phyloP scores from a whole-genome alignment of 1,139 yeast genomes.

The Lizanozyma gosingica region DNA sequence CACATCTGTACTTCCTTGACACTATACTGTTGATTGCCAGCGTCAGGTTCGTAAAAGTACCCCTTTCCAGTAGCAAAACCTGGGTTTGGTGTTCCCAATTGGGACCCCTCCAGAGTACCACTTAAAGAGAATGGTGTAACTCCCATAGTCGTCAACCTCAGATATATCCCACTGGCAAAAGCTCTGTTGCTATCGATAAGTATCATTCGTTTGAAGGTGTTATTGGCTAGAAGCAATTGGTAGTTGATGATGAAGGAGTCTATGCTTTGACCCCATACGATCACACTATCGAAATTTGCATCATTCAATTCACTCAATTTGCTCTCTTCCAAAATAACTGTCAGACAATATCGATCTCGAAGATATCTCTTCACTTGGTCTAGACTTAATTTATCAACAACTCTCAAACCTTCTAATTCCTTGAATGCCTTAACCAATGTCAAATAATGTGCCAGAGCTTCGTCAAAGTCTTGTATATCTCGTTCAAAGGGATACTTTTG shows the following conservation, averaged over 20 bases:
- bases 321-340: neutral
- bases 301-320: neutral
- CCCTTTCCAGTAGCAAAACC: neutral
- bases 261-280: neutral
- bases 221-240: neutral
- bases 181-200: neutral
- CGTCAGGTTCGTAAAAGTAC: neutral
- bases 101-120: too few species aligned
- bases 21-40: neutral
- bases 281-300: neutral
- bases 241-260: neutral
- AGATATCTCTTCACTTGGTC: neutral
- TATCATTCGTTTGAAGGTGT: neutral
- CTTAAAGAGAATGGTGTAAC: too few species aligned
- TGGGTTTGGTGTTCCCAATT: too few species aligned
- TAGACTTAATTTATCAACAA: neutral
- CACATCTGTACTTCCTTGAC: neutral
- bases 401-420: neutral
- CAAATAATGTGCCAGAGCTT: neutral
- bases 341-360: neutral
- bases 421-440: neutral
- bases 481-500: neutral
- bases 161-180: neutral
- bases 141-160: neutral
- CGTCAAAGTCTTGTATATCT: neutral